Conservation (phyloP, 768 basidiomycete species). For the Cystofilobasidium capitatum region DNA sequence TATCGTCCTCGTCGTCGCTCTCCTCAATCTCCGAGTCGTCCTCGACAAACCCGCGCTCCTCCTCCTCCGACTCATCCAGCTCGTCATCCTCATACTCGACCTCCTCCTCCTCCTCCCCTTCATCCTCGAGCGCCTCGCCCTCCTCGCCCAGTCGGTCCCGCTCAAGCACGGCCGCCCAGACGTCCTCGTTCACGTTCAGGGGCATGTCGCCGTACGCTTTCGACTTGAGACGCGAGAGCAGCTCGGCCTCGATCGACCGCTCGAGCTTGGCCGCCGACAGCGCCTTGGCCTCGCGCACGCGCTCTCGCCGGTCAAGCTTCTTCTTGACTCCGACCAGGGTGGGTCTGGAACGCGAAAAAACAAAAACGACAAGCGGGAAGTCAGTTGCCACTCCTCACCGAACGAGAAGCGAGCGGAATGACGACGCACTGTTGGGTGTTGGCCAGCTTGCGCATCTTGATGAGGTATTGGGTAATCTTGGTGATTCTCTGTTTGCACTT, state of each 20-base stretch:
- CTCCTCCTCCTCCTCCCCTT: constrained; percentile 31
- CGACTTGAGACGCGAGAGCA: constrained; percentile 86
- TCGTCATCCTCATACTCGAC: constrained; percentile 10
- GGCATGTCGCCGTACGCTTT: constrained; percentile 97
- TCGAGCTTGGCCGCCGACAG: constrained; percentile 91
- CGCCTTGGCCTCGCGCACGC: constrained; percentile 87
- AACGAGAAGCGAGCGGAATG: not conserved
- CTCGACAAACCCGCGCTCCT: constrained; percentile 15
- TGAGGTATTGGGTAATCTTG: constrained; percentile 97
- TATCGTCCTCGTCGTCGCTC: constrained; percentile 52
- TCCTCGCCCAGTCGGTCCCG: constrained; percentile 46
- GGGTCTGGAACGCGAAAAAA: constrained; percentile 48
- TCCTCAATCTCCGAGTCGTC: constrained; percentile 42
- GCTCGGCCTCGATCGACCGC: constrained; percentile 87
- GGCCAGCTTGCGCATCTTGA: constrained; percentile 89
- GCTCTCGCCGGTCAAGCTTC: constrained; percentile 87
- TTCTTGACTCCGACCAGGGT: constrained; percentile 93
- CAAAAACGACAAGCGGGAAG: not conserved
- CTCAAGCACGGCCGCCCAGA: constrained; percentile 87
- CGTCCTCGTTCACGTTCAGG: constrained; percentile 92
- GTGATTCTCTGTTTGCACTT: constrained; percentile 99
- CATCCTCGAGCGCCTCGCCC: constrained; percentile 37
- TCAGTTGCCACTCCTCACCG: not conserved
- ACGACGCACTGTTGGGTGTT: constrained; percentile 68
- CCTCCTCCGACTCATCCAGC: constrained; percentile 1